Conservation (phyloP, 805 yeast genomes). For the Ogataea parapolymorpha region DNA sequence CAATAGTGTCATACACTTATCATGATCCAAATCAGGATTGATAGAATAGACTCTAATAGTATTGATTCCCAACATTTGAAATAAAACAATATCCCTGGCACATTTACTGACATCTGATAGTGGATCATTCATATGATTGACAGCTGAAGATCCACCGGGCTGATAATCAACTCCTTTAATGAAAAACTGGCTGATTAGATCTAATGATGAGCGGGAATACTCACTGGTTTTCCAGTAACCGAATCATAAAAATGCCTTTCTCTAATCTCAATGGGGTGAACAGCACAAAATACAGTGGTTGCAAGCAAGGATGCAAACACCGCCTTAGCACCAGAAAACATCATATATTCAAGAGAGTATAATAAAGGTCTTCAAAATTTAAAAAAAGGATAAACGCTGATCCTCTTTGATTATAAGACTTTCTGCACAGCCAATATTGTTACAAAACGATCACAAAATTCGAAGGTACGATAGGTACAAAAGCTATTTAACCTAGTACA, state of each 20-base stretch:
- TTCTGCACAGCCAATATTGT: slow-evolving; percentile 1
- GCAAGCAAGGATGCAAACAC: slow-evolving; percentile 7
- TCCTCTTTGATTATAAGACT: background rate
- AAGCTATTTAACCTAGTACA: slow-evolving; percentile 52
- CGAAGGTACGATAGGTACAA: background rate
- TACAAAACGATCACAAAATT: slow-evolving; percentile 8
- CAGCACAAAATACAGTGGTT: slow-evolving; percentile 12
- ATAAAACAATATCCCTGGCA: slow-evolving; percentile 75
- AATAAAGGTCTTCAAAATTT: background rate
- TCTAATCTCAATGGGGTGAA: slow-evolving; percentile 61
- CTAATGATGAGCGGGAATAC: slow-evolving; percentile 17
- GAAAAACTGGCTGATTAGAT: slow-evolving; percentile 47
- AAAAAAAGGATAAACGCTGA: slow-evolving; percentile 10
- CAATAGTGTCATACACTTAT: slow-evolving; percentile 83
- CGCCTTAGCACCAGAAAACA: slow-evolving; percentile 4
- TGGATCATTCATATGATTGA: slow-evolving; percentile 59
- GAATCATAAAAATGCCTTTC: slow-evolving; percentile 77
- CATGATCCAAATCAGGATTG: slow-evolving; percentile 79
- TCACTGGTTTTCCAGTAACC: slow-evolving; percentile 67
- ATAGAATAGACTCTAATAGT: slow-evolving; percentile 86
- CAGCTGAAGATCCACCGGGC: slow-evolving; percentile 91
- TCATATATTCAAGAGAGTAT: background rate
- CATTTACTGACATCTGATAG: slow-evolving; percentile 69
- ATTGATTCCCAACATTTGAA: slow-evolving; percentile 83
- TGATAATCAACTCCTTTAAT: slow-evolving; percentile 91